Base-by-base conservation (phyloP, 768 basidiomycete genomes). In the Russula vinacea region DNA sequence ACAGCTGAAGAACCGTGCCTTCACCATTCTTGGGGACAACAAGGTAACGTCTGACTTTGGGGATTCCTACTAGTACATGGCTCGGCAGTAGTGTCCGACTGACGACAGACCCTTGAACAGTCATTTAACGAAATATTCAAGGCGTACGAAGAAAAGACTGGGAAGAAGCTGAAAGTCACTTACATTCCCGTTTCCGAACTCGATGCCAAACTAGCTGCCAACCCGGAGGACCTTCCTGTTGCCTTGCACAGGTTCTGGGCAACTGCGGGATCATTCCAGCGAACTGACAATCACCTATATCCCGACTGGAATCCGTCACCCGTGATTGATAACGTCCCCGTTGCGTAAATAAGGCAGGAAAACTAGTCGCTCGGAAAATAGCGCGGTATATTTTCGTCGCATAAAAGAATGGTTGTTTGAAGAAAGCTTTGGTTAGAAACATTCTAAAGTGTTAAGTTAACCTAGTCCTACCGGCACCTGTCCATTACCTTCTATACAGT, bases 251-350 rank as follows among this genome's bases (percentile, higher is more conserved):
- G n/a, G 45, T 10, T 5, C 5, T 47, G 45, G 45, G 45, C 22
- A 11, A 47, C 45, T 10, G 6, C 35, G 35, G 8, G 8, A 35
- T 10, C 35, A 7, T 35, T 35, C 8, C 8, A 47, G 22, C 45
- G 5, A 47, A 47, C 45, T 22, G 44, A 64, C 57, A 69, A 67
- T 16, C 37, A 62, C 16, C 40, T 61, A 13, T 71, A 55, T 40
- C 69, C 69, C 19, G 44, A 44, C 1, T 44, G 44, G 44, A 44
- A 44, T n/a, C 44, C 44, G 10, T 44, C 44, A 9, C 44, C 19
- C 8, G 44, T 44, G 44, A 44, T 44, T 17, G 19, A 44, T 44
- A 19, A 44, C 22, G 8, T 57, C 33, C 56, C 50, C 1, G 9
- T n/a, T 44, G 44, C 19, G 8, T n/a, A 44, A 19, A 44, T 9